These are phyloP conservation scores for Biancaea sappan DNA, from an alignment of 306 rosid genomes.

Conservation along the genomic window DNA sequence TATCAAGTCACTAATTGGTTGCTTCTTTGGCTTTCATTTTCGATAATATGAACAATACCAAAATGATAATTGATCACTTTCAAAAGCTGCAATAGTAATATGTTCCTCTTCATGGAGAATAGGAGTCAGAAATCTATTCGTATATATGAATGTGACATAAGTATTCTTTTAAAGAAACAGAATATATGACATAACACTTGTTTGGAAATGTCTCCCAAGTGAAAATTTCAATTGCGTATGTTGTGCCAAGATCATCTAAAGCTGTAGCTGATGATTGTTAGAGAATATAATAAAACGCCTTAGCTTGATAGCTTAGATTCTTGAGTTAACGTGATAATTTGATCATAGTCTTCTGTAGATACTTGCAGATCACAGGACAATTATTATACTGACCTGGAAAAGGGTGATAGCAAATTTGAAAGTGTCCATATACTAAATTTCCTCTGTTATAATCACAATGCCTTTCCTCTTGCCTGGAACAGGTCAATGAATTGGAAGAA, in stretches of 20 bases:
- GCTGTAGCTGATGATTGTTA: not conserved
- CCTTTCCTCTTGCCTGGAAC: slow-evolving; percentile 35
- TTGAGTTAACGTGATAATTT: too few relatives aligned
- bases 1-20: slow-evolving; percentile 19
- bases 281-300: not conserved
- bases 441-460: slow-evolving; percentile 11
- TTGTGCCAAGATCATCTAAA: not conserved
- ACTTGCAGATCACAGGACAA: not conserved
- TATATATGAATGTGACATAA: not conserved
- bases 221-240: not conserved
- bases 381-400: slow-evolving; percentile 13
- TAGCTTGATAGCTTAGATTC: too few relatives aligned
- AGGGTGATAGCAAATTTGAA: slow-evolving; percentile 9
- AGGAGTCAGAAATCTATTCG: slow-evolving; percentile 2
- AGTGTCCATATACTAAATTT: not conserved
- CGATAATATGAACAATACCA: slow-evolving; percentile 13
- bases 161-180: not conserved
- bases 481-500: slow-evolving; percentile 87
- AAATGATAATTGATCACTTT: not conserved
- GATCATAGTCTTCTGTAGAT: not conserved
- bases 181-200: not conserved
- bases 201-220: not conserved
- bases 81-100: slow-evolving; percentile 5
- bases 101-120: not conserved
- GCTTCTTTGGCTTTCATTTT: slow-evolving; percentile 12